phyloP scores from a whole-genome alignment of 1,139 yeast genomes.

The Blastobotrys malaysiensis region DNA sequence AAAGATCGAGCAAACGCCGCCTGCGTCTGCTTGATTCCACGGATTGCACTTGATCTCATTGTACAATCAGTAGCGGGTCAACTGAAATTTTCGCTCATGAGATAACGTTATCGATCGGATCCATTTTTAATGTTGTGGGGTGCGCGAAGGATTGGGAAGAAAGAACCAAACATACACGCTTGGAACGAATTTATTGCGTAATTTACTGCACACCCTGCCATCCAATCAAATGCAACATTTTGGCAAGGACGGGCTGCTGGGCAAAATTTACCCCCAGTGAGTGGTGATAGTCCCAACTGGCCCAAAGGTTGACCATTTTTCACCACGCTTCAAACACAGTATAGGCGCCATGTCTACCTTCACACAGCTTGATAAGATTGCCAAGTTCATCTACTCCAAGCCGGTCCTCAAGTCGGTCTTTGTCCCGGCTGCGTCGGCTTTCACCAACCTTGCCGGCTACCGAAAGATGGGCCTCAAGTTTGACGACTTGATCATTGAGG shows the following conservation, averaged over 20 bases:
- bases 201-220: background rate
- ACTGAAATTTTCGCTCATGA: background rate
- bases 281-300: background rate
- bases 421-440: conserved; percentile 73
- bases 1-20: background rate
- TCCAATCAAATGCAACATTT: background rate
- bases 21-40: background rate
- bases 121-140: background rate
- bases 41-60: background rate
- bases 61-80: background rate
- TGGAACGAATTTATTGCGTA: background rate
- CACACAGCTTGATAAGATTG: conserved; percentile 75
- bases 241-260: background rate
- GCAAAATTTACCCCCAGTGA: background rate
- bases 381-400: conserved; percentile 75
- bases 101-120: background rate
- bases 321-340: background rate
- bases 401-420: conserved; percentile 72
- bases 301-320: background rate
- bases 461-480: conserved; percentile 85
- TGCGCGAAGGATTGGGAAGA: background rate
- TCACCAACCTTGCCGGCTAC: conserved; percentile 76
- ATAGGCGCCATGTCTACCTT: conserved; percentile 54
- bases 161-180: background rate
- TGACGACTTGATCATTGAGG: conserved; percentile 85